These are phyloP conservation scores for Xylaria sp. DNA, from an alignment of 2,329 filamentous ascomycete genomes.

Conservation along the genomic window DNA sequence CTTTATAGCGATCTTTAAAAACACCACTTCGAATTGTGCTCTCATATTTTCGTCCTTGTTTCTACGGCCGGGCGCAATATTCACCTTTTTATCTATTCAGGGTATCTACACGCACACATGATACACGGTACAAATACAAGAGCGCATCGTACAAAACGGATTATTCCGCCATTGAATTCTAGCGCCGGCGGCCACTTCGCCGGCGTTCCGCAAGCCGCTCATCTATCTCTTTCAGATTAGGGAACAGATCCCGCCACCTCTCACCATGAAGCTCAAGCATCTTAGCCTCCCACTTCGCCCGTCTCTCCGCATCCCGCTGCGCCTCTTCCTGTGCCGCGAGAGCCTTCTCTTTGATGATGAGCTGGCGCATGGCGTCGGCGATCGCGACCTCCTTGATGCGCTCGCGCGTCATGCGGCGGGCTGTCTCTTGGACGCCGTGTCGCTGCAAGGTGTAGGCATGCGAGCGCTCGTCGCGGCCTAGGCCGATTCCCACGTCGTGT, in stretches of 20 bases:
- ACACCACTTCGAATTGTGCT: too few relatives aligned
- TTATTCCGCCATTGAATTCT: background rate
- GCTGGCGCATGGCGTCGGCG: conserved; percentile 47
- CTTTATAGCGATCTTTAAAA: too few relatives aligned
- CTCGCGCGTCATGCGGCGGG: conserved; percentile 34
- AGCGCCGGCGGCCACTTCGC: too few relatives aligned
- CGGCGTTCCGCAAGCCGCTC: background rate
- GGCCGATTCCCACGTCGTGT: background rate
- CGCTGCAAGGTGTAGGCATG: conserved; percentile 24
- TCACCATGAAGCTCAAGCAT: conserved; percentile 41
- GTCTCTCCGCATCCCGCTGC: conserved; percentile 27
- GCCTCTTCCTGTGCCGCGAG: conserved; percentile 43
- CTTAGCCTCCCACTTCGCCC: conserved; percentile 41
- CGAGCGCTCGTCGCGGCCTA: conserved; percentile 18
- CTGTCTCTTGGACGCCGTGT: conserved; percentile 36
- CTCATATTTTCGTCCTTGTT: background rate
- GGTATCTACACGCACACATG: conserved; percentile 3
- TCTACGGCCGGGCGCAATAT: background rate
- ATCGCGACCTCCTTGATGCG: conserved; percentile 45
- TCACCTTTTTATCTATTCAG: background rate
- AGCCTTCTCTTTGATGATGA: conserved; percentile 44
- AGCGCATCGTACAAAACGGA: background rate
- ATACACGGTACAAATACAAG: conserved; percentile 4
- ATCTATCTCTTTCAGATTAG: conserved; percentile 15
- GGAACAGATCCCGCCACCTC: conserved; percentile 39